Percentiles rank a stretch among this genome's conserved stretches.
Conservation (phyloP, 257 asterid species). For the Paraleonurus japonicus region DNA sequence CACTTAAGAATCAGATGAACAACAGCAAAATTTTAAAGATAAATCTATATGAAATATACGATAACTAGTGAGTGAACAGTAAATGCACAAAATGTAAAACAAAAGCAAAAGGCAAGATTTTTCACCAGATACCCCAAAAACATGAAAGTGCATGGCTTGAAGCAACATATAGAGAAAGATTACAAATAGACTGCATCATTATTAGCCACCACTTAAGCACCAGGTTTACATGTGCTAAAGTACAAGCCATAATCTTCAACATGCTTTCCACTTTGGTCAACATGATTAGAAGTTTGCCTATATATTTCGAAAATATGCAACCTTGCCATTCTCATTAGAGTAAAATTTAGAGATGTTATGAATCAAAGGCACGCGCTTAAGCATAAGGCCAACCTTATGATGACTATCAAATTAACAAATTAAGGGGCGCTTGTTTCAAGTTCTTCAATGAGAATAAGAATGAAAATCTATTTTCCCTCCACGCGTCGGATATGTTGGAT, state of each 20-base stretch:
- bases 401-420: neutral
- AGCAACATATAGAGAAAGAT: neutral
- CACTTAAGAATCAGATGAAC: neutral
- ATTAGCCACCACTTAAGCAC: neutral
- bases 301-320: neutral
- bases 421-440: too few relatives aligned
- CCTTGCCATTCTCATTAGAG: neutral
- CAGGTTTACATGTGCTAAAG: neutral
- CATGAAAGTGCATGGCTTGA: neutral
- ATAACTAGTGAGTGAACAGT: neutral
- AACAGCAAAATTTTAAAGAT: neutral
- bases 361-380: neutral
- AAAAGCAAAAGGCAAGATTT: neutral
- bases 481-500: too few relatives aligned
- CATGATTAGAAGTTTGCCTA: neutral
- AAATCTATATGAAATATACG: neutral
- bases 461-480: too few relatives aligned
- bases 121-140: neutral
- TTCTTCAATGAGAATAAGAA: too few relatives aligned
- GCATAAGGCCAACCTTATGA: neutral
- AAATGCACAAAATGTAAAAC: neutral
- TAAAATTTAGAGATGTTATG: constrained; percentile 1
- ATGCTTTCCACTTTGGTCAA: neutral
- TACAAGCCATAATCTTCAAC: neutral
- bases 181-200: constrained; percentile 10